Evolutionary conservation across 2,329 filamentous ascomycete species (phyloP).

Genomic region (Pseudogymnoascus sp.): DNA sequence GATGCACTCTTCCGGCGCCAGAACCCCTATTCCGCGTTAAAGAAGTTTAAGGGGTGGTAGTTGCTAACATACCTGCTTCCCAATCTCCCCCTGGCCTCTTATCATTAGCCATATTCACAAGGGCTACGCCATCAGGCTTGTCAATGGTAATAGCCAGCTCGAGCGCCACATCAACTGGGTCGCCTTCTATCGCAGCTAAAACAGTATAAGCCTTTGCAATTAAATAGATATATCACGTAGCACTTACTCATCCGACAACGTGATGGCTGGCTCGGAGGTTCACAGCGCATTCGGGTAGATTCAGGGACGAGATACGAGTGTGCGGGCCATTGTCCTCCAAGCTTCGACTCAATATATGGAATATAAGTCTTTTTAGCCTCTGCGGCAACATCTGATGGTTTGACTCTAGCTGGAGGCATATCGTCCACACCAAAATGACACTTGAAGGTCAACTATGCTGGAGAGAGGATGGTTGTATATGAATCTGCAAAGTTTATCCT

Average conservation of each 20-base stretch:
- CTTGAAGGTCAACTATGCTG: not conserved
- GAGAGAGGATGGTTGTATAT: not conserved
- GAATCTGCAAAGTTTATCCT: not conserved
- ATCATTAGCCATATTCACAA: slow-evolving; percentile 69
- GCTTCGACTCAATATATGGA: slow-evolving; percentile 52
- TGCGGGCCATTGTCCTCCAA: slow-evolving; percentile 45
- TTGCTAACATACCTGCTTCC: slow-evolving; percentile 47
- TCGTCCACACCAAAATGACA: slow-evolving; percentile 12
- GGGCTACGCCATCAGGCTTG: slow-evolving; percentile 42
- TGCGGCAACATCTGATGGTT: slow-evolving; percentile 61
- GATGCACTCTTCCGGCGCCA: slow-evolving; percentile 63
- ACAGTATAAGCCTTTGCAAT: not conserved
- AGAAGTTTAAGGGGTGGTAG: not conserved
- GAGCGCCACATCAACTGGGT: slow-evolving; percentile 53
- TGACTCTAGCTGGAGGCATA: slow-evolving; percentile 53
- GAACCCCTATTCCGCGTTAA: slow-evolving; percentile 35
- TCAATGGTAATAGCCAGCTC: slow-evolving; percentile 42
- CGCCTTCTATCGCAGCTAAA: slow-evolving; percentile 42
- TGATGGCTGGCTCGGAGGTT: slow-evolving; percentile 12
- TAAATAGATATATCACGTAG: not conserved
- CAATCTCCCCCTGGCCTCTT: slow-evolving; percentile 72
- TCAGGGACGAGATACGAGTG: slow-evolving; percentile 44
- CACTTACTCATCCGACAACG: slow-evolving; percentile 14
- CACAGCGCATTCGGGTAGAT: slow-evolving; percentile 12
- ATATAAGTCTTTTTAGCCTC: slow-evolving; percentile 66